Percentiles rank a stretch among this genome's conserved stretches.
Evolutionary conservation across 805 yeast genomes (phyloP).

Genomic region (Isabelozyma gotoi): DNA sequence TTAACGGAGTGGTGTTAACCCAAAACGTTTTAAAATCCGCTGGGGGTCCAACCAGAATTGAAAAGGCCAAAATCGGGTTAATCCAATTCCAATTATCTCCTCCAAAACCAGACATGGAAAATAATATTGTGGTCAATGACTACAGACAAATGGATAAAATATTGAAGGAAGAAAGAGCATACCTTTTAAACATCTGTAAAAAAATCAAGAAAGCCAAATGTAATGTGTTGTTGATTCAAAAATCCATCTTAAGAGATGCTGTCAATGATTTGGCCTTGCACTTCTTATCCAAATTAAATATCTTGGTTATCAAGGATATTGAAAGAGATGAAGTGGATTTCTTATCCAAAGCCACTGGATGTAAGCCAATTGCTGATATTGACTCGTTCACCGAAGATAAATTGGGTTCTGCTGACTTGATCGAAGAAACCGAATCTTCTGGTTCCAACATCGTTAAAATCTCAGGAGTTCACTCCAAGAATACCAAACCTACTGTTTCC

Average conservation of each 20-base stretch:
- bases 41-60: constrained; percentile 93
- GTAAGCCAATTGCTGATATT: constrained; percentile 94
- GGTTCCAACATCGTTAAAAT: constrained; percentile 89
- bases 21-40: constrained; percentile 87
- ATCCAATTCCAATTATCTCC: constrained; percentile 95
- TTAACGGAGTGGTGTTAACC: constrained; percentile 91
- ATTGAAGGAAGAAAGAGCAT: constrained; percentile 95
- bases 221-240: constrained; percentile 85
- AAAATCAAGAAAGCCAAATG: constrained; percentile 96
- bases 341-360: constrained; percentile 78
- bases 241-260: constrained; percentile 92
- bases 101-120: constrained; percentile 97
- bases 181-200: constrained; percentile 90
- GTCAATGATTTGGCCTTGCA: constrained; percentile 93
- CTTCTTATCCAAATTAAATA: constrained; percentile 87
- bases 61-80: constrained; percentile 87
- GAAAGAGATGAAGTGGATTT: constrained; percentile 97
- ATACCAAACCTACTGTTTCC: constrained; percentile 70
- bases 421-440: constrained; percentile 86
- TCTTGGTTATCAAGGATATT: constrained; percentile 91
- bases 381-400: constrained; percentile 92
- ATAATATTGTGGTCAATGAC: constrained; percentile 94
- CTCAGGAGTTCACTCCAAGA: constrained; percentile 66
- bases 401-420: constrained; percentile 85
- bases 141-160: constrained; percentile 99